These are phyloP conservation scores for Lasiodiplodia theobromae DNA, from an alignment of 2,329 filamentous ascomycete species.

Conservation along the genomic window DNA sequence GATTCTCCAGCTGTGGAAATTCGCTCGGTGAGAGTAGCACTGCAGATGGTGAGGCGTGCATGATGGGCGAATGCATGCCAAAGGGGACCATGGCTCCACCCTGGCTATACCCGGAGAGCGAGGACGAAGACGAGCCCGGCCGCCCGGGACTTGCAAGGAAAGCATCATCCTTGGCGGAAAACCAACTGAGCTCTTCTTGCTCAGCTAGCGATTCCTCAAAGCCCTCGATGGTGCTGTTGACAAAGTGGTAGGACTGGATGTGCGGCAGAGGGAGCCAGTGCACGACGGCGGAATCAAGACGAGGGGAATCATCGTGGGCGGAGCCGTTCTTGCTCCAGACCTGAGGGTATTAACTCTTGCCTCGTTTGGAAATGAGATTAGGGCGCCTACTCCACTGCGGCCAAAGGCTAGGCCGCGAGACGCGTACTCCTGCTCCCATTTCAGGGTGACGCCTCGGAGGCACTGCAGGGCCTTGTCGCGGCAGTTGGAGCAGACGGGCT, in stretches of 20 bases:
- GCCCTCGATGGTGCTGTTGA: slow-evolving; percentile 33
- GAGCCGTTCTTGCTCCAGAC: slow-evolving; percentile 44
- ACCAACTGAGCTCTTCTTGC: slow-evolving; percentile 19
- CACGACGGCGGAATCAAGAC: slow-evolving; percentile 24
- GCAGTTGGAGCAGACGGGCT: slow-evolving; percentile 49
- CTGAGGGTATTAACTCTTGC: neutral
- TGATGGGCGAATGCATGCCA: slow-evolving; percentile 31
- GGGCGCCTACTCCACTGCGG: slow-evolving; percentile 41
- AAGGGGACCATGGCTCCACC: neutral
- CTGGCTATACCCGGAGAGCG: slow-evolving; percentile 7
- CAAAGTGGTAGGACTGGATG: slow-evolving; percentile 36
- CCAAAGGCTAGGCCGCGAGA: slow-evolving; percentile 53
- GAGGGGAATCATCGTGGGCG: slow-evolving; percentile 30
- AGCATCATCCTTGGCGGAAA: neutral
- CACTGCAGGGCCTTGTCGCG: slow-evolving; percentile 45
- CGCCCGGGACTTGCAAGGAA: neutral
- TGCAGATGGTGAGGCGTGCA: slow-evolving; percentile 30
- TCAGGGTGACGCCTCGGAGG: slow-evolving; percentile 39
- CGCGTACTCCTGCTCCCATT: slow-evolving; percentile 48
- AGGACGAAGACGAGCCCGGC: slow-evolving; percentile 21
- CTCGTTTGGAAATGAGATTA: neutral
- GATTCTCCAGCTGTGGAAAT: slow-evolving; percentile 39
- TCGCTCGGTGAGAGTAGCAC: slow-evolving; percentile 34
- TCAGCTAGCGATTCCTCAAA: slow-evolving; percentile 29
- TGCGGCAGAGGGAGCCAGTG: slow-evolving; percentile 34